These are phyloP conservation scores for Diaporthe sp. DNA, from an alignment of 2,329 filamentous ascomycete genomes.

Conservation along the genomic window DNA sequence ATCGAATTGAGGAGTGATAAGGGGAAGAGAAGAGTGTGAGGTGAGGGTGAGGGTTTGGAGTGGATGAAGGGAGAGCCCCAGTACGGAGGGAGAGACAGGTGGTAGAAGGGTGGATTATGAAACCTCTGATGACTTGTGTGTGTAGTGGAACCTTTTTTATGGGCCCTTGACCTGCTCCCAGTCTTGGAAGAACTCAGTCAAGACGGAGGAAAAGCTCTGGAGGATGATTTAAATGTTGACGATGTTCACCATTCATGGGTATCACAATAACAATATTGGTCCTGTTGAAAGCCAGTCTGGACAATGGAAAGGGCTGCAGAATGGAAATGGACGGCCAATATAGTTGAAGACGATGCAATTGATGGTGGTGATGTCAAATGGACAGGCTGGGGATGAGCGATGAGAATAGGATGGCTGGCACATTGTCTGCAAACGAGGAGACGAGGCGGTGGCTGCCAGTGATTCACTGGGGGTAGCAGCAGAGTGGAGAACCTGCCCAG, in stretches of 20 bases:
- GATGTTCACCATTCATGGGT: constrained; percentile 1
- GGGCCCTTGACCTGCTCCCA: background rate
- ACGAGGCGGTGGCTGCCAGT: background rate
- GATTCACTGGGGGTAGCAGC: constrained; percentile 11
- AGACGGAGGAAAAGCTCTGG: background rate
- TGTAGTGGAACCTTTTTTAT: constrained; percentile 12
- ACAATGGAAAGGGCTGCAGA: constrained; percentile 5
- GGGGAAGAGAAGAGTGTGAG: constrained; percentile 43
- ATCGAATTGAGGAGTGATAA: constrained; percentile 4
- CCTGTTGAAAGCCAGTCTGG: background rate
- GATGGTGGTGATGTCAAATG: background rate
- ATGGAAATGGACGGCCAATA: background rate
- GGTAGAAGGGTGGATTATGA: background rate
- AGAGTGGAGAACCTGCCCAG: background rate
- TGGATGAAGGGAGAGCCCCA: background rate
- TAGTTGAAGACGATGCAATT: background rate
- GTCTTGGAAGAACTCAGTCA: background rate
- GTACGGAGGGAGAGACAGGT: background rate
- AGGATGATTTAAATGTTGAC: background rate
- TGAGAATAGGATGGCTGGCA: background rate
- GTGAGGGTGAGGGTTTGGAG: constrained; percentile 40
- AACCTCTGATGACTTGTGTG: constrained; percentile 12
- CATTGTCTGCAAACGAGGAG: background rate
- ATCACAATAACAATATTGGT: background rate
- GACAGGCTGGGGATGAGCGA: background rate